Base-by-base conservation (phyloP, 768 basidiomycete species). In the Termitomyces eurrhizus region DNA sequence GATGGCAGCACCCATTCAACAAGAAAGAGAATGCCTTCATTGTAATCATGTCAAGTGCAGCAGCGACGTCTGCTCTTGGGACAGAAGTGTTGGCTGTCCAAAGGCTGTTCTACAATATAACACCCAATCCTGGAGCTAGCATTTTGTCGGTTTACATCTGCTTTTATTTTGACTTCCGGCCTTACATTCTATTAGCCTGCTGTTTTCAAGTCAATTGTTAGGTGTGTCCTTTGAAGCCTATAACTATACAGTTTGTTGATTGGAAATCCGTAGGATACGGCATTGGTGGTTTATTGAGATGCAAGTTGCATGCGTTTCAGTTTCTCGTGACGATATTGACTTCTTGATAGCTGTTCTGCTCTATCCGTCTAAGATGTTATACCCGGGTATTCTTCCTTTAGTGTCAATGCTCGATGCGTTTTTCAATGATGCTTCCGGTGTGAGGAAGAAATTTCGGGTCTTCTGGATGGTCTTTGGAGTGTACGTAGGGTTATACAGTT, bases 1-100 rank as follows among this genome's bases (percentile, higher is more conserved):
- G 14, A 8, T 21, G 46, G 45, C n/a, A 83, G 82, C 76, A 79
- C 29, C 80, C 83, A 3, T 84, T 83, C 70, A 84, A 84, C 68
- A 84, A 81, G 68, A 84, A 84, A 59, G 83, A 85, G 66, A 81
- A 82, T 67, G 80, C 82, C 0, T 82, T 84, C 62, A 79, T 84
- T 37, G 76, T 84, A 11, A 82, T 84, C 58, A 84, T 84, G 83
- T 66, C 83, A 24, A 77, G 79, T 59, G 81, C 83, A 3, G 82
- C 83, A 4, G 78, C 83, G 16, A 82, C 78, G 49, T 77, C 80
- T 0, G 82, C 83, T 4, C 74, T 84, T 14, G 83, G 75, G 2
- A 84, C 82, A 0, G 82, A 84, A 52, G 76, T 84, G 7, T 69
- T 85, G 48, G 80, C 82, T 0, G 82, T 83, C 3, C 83, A 84